A percentile compares a stretch with the other conserved stretches of the same genome.
These are phyloP conservation scores for Globisporangium middletonii DNA, from an alignment of 352 stramenopile species.

Conservation along the genomic window DNA sequence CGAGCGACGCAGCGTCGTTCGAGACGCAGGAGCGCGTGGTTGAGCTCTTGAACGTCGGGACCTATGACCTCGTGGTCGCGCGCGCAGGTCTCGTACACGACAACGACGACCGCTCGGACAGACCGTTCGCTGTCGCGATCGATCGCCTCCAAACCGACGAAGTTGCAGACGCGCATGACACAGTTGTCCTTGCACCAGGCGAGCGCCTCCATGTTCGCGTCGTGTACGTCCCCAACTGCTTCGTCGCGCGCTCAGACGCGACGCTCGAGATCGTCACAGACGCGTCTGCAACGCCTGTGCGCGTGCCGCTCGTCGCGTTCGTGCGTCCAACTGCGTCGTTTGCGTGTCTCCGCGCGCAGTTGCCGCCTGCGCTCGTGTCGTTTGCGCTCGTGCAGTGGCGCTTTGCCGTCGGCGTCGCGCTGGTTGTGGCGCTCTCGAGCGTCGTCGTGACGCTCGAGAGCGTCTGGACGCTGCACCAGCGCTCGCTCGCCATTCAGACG, in stretches of 20 bases:
- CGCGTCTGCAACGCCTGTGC: conserved; percentile 13
- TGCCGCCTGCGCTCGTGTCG: conserved; percentile 5
- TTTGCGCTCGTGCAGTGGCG: conserved; percentile 15
- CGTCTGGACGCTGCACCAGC: conserved; percentile 1
- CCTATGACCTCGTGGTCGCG: not conserved
- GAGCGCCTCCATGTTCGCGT: not conserved
- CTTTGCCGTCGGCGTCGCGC: not conserved
- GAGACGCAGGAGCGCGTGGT: not conserved
- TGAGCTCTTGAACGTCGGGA: conserved; percentile 8
- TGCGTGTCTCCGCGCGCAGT: conserved; percentile 21
- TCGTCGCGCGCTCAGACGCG: conserved; percentile 9
- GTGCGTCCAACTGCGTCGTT: conserved; percentile 17
- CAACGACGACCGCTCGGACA: not conserved
- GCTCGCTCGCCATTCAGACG: not conserved
- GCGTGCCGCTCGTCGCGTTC: conserved; percentile 17
- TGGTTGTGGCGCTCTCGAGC: not conserved
- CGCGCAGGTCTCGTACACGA: not conserved
- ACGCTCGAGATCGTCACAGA: conserved; percentile 29
- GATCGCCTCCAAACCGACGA: not conserved
- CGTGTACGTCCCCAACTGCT: conserved; percentile 24
- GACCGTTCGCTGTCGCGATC: conserved; percentile 3
- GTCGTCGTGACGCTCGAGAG: not conserved
- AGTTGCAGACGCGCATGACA: not conserved
- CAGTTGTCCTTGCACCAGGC: not conserved
- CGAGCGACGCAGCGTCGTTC: not conserved